Evolutionary conservation across 805 yeast genomes (phyloP).

Genomic region (Nakazawaea peltata): DNA sequence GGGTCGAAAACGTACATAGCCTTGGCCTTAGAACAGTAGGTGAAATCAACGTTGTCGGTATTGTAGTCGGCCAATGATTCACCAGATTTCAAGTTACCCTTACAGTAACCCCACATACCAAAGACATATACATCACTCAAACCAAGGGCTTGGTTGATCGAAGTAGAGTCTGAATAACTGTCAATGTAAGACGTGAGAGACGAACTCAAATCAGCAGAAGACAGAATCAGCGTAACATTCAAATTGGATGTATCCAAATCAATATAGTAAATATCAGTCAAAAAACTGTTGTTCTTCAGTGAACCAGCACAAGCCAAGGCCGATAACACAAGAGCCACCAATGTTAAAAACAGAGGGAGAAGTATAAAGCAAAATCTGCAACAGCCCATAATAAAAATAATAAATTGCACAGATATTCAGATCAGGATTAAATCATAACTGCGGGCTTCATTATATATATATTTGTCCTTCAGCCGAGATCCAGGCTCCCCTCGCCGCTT

Average conservation of each 20-base stretch:
- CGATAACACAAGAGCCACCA: slow-evolving; percentile 38
- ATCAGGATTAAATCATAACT: too few relatives aligned
- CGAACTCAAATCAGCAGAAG: slow-evolving; percentile 6
- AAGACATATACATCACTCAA: slow-evolving; percentile 40
- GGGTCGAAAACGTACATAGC: slow-evolving; percentile 55
- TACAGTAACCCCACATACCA: slow-evolving; percentile 62
- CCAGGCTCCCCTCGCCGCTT: too few relatives aligned
- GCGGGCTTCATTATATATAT: too few relatives aligned
- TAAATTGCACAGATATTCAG: too few relatives aligned
- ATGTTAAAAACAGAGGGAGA: slow-evolving; percentile 23
- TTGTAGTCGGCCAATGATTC: slow-evolving; percentile 11
- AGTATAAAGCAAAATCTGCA: slow-evolving; percentile 19
- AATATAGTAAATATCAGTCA: slow-evolving; percentile 38
- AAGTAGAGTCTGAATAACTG: slow-evolving; percentile 5
- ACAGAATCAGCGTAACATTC: slow-evolving; percentile 15
- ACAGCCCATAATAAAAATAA: slow-evolving; percentile 19
- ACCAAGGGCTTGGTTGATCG: slow-evolving; percentile 21
- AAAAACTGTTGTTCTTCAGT: slow-evolving; percentile 29
- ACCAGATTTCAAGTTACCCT: slow-evolving; percentile 23
- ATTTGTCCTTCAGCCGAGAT: too few relatives aligned
- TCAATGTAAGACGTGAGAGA: slow-evolving; percentile 10
- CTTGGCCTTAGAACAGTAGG: slow-evolving; percentile 46
- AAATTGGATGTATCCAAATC: slow-evolving; percentile 34
- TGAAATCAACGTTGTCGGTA: slow-evolving; percentile 21
- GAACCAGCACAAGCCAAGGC: slow-evolving; percentile 48